Base-by-base conservation (phyloP, 768 basidiomycete species). In the Mycena amicta region DNA sequence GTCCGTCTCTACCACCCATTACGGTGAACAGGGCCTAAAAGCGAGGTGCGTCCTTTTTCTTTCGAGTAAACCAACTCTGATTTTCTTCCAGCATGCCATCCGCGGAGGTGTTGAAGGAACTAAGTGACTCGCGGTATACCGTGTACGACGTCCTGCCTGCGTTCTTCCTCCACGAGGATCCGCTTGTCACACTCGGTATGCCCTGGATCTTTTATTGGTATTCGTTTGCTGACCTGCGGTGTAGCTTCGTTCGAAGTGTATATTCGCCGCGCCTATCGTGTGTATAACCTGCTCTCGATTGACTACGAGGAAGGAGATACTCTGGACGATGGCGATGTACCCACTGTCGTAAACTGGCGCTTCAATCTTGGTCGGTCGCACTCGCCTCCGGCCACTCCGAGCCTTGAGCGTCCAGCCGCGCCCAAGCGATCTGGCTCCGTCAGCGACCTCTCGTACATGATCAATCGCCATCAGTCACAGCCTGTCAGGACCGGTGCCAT, bases 91-190 rank as follows among this genome's bases (percentile, higher is more conserved):
- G 95, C 67, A 83, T 83, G 1, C 97, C 96, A 8, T 90, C 92
- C 20, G 78, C 84, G 2, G 95, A 98, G 60, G 82, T 94, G 33
- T 80, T 99, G 66, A 87, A 87, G 69, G 97, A 99, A 74, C 83
- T 99, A 26, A 93, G 90, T 61, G 97, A 99, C 74, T 98, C 96
- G 5, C 84, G 92, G 41, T 98, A 95, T 75, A 95, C 93, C 15
- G 95, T 98, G 16, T 99, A 89, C 73, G 97, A 99, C 70, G 97
- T 99, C 5, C 84, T 99, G 47, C 94, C 95, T 3, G 83, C 92
- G 5, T 99, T 99, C 81, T 98, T 98, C 85, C 86, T 83, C 59
- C 91, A 95, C 69, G 70, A 80, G 18, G 95, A 98, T 65, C 81
- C 88, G 33, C 88, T 89, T 82, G 86, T 98, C 62, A 83, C 86